Conservation (phyloP, 306 rosid species). For the Cercis canadensis region DNA sequence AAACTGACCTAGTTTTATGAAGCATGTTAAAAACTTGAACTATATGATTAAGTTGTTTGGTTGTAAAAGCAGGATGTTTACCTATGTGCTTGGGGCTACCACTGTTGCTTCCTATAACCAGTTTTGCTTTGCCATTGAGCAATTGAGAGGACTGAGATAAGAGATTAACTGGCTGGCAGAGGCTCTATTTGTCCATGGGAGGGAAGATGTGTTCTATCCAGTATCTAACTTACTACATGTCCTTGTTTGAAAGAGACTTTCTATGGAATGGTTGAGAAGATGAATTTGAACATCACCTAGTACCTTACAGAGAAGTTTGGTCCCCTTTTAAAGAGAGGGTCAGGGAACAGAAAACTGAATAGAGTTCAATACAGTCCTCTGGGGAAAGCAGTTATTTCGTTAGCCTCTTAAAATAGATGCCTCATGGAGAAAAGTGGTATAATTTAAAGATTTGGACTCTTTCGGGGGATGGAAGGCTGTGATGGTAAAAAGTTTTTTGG, state of each 20-base stretch:
- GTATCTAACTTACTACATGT: not conserved
- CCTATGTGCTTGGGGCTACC: not conserved
- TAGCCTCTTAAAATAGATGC: not conserved
- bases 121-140: not conserved
- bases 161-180: not conserved
- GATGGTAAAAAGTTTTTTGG: too few species aligned
- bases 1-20: too few species aligned
- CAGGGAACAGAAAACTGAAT: not conserved
- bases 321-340: not conserved
- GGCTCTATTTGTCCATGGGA: not conserved
- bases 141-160: not conserved
- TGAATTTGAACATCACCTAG: not conserved
- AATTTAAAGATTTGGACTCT: too few species aligned
- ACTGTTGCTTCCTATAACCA: too few species aligned
- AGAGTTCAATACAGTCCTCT: not conserved
- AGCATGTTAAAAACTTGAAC: too few species aligned
- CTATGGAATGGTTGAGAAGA: not conserved
- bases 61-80: not conserved
- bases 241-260: not conserved
- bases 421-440: too few species aligned
- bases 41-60: not conserved
- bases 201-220: not conserved
- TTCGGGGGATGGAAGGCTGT: too few species aligned
- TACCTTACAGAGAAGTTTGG: not conserved
- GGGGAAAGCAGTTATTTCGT: not conserved